Base-by-base conservation (phyloP, 345 rosid species). In the Moricandia arvensis region DNA sequence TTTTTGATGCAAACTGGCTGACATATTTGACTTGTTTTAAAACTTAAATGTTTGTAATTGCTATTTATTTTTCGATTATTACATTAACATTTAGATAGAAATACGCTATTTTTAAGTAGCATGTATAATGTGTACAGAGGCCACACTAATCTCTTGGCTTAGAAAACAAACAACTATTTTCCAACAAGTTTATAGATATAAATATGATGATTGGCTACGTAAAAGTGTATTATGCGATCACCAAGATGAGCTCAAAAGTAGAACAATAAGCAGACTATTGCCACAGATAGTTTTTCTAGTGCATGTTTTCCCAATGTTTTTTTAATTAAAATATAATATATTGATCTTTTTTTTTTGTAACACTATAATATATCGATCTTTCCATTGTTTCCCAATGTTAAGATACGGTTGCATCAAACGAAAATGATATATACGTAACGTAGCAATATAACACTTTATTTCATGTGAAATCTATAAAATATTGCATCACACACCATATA, bases 391-490 rank as follows among this genome's bases (percentile, higher is more conserved):
- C 33, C 16, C 7, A 67, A 67, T 49, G 55, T 63, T 53, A 54
- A 24, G 13, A 64, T 53, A 3, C 5, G 21, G 0, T 27, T 27
- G 58, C 71, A 63, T 37, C 53, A 6, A 27, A 61, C 43, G 8
- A 30, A 57, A 41, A 21, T 18, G 59, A 66, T 38, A 18, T 57
- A 55, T 17, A 57, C 16, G 6, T 4, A 3, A 1, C 6, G 27
- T 66, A 43, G 53, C 60, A 15, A 59, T 51, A 61, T 68, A 61
- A 61, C 55, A 35, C 31, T 61, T 66, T 35, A 69, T 53, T 61
- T 62, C 64, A 62, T 62, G 35, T 68, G 61, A 18, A 75, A 61
- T 61, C 8, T 53, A 61, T 69, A 61, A 12, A 51, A 35, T 27
- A 75, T 29, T 15, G 24, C 79, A 68, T 29, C 47, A 68, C 63